Conservation (phyloP, 2,329 filamentous ascomycete species). For the Pezicula carpinea region DNA sequence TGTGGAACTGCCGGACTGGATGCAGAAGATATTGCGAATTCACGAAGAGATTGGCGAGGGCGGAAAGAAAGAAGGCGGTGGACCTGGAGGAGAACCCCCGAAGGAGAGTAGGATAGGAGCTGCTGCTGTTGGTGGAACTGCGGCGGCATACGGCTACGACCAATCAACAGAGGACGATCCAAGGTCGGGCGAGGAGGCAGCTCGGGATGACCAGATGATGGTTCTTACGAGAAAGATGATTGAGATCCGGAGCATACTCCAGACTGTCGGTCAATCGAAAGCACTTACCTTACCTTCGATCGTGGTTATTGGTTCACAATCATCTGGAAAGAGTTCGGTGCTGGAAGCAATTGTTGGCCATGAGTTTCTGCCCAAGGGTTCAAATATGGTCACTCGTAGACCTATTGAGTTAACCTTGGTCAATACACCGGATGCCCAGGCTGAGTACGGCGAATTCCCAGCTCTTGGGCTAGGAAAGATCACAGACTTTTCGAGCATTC, state of each 20-base stretch:
- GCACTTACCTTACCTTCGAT: slow-evolving; percentile 89
- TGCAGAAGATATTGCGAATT: slow-evolving; percentile 65
- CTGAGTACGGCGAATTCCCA: slow-evolving; percentile 95
- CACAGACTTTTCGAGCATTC: slow-evolving; percentile 86
- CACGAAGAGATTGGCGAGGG: slow-evolving; percentile 54
- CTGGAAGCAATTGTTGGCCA: slow-evolving; percentile 96
- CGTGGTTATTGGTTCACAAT: slow-evolving; percentile 98
- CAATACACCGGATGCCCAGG: slow-evolving; percentile 81
- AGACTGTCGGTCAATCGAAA: slow-evolving; percentile 87
- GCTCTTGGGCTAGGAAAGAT: slow-evolving; percentile 85
- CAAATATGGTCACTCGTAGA: slow-evolving; percentile 94
- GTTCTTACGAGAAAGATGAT: slow-evolving; percentile 99
- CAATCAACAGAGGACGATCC: slow-evolving; percentile 61
- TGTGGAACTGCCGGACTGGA: slow-evolving; percentile 70
- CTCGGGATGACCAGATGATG: slow-evolving; percentile 98
- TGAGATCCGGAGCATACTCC: slow-evolving; percentile 88
- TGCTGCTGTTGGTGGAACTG: slow-evolving; percentile 64
- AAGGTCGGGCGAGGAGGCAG: slow-evolving; percentile 58
- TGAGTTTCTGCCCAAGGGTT: slow-evolving; percentile 95
- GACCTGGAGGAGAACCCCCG: slow-evolving; percentile 42
- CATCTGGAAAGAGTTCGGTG: slow-evolving; percentile 96
- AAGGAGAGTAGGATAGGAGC: slow-evolving; percentile 56
- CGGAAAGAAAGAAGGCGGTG: slow-evolving; percentile 31
- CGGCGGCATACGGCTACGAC: slow-evolving; percentile 75
- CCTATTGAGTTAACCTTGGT: slow-evolving; percentile 95